A percentile compares a stretch with the other conserved stretches of the same genome.
phyloP scores from a whole-genome alignment of 1,284 basidiomycete genomes.

The Vanrija sp. region DNA sequence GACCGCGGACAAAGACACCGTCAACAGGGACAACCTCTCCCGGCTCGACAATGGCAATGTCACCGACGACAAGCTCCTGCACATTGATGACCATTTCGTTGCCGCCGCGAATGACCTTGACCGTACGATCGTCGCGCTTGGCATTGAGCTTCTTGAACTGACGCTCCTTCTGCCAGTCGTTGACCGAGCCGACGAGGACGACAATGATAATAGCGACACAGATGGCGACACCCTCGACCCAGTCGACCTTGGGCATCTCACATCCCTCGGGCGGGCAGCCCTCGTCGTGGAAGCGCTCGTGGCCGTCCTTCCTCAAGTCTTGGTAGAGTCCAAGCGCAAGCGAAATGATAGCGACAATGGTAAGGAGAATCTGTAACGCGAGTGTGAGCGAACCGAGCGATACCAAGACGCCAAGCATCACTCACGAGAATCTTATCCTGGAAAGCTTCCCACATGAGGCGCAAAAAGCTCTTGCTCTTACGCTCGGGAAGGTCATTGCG shows the following conservation, averaged over 20 bases:
- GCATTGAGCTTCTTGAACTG: conserved; percentile 91
- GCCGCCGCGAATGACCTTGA: conserved; percentile 87
- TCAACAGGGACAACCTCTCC: conserved; percentile 96
- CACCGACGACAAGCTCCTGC: conserved; percentile 87
- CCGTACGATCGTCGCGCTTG: conserved; percentile 89
- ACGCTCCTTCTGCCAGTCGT: conserved; percentile 86
- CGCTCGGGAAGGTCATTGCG: conserved; percentile 75
- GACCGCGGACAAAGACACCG: conserved; percentile 85
- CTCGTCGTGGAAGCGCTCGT: conserved; percentile 50
- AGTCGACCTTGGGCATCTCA: conserved; percentile 63
- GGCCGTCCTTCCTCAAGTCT: conserved; percentile 70
- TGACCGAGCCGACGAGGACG: conserved; percentile 50
- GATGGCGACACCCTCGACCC: conserved; percentile 98
- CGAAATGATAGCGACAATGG: conserved; percentile 86
- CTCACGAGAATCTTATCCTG: conserved; percentile 86
- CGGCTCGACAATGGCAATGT: conserved; percentile 85
- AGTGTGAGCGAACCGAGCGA: conserved; percentile 11
- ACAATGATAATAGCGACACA: conserved; percentile 80
- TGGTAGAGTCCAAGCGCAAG: conserved; percentile 92
- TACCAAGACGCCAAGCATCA: conserved; percentile 32
- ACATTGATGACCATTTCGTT: conserved; percentile 74
- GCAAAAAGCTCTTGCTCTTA: conserved; percentile 70
- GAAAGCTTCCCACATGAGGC: conserved; percentile 89
- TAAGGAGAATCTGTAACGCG: conserved; percentile 67
- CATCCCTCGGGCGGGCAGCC: conserved; percentile 51